phyloP scores from a whole-genome alignment of 176 grass and related monocot genomes.

The Oryza brachyantha region DNA sequence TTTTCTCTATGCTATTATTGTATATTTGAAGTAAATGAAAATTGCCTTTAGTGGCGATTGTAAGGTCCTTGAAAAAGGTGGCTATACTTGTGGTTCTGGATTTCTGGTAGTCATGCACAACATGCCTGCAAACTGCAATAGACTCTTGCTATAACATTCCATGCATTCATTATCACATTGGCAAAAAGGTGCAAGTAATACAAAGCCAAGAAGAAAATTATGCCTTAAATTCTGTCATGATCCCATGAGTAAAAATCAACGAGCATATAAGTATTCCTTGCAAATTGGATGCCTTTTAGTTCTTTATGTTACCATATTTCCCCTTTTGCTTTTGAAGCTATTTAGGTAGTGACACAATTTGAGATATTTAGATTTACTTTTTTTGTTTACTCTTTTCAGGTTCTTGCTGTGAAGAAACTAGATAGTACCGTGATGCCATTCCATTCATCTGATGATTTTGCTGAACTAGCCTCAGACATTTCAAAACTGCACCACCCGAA shows the following conservation, averaged over 20 bases:
- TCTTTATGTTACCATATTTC: slow-evolving; percentile 1
- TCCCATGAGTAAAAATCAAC: not conserved
- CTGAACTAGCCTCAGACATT: slow-evolving; percentile 65
- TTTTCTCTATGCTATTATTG: not conserved
- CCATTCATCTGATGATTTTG: slow-evolving; percentile 82
- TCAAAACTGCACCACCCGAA: slow-evolving; percentile 77
- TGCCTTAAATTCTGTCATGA: slow-evolving; percentile 19
- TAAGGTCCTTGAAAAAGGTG: not conserved
- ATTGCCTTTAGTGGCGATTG: slow-evolving; percentile 2
- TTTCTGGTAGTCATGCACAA: slow-evolving; percentile 5
- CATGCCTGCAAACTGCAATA: not conserved
- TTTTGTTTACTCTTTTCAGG: slow-evolving; percentile 50
- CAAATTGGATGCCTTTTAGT: not conserved
- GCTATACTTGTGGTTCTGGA: not conserved
- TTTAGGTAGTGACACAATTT: not conserved
- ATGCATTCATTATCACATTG: slow-evolving; percentile 9
- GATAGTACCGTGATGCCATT: slow-evolving; percentile 65
- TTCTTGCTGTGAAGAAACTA: slow-evolving; percentile 94
- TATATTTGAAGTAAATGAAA: slow-evolving; percentile 8
- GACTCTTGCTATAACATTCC: not conserved
- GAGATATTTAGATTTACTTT: slow-evolving; percentile 6
- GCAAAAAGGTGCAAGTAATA: not conserved
- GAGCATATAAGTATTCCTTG: slow-evolving; percentile 1
- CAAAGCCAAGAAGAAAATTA: not conserved
- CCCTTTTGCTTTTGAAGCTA: not conserved